Conservation (phyloP, 176 grass and related monocot genomes). For the Raddia guianensis region DNA sequence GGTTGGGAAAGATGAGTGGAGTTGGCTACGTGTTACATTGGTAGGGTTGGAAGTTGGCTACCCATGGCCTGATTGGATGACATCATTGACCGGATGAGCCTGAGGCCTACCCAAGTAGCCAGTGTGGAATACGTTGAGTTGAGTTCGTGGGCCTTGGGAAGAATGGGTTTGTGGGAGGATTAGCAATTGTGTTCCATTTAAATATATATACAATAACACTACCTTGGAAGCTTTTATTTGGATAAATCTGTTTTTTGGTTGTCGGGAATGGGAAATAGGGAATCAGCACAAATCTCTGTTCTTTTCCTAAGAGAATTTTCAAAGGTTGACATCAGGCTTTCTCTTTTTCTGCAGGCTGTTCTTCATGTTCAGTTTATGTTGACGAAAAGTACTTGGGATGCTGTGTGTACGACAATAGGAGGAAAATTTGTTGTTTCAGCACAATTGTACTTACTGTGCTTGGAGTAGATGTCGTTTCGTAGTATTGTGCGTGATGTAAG, state of each 20-base stretch:
- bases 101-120: no score
- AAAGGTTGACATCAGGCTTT: conserved; percentile 17
- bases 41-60: no score
- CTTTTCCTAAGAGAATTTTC: conserved; percentile 22
- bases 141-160: no score
- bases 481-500: conserved; percentile 71
- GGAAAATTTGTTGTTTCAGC: conserved; percentile 34
- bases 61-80: no score
- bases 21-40: no score
- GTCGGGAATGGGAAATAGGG: conserved; percentile 14
- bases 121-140: no score
- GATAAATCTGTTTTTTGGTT: background rate
- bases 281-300: background rate
- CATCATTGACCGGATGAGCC: no score
- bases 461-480: conserved; percentile 66
- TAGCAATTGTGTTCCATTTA: background rate
- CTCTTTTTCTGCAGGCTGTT: conserved; percentile 31
- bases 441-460: background rate
- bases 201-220: conserved; percentile 18
- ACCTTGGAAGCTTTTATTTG: background rate
- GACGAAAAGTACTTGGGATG: background rate
- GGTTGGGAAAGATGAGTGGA: no score
- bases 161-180: no score
- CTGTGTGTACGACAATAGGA: background rate
- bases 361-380: conserved; percentile 2